A percentile compares a stretch with the other conserved stretches of the same genome.
Evolutionary conservation across 1,139 yeast species (phyloP).

Genomic region (Trichomonascaceae sp.): DNA sequence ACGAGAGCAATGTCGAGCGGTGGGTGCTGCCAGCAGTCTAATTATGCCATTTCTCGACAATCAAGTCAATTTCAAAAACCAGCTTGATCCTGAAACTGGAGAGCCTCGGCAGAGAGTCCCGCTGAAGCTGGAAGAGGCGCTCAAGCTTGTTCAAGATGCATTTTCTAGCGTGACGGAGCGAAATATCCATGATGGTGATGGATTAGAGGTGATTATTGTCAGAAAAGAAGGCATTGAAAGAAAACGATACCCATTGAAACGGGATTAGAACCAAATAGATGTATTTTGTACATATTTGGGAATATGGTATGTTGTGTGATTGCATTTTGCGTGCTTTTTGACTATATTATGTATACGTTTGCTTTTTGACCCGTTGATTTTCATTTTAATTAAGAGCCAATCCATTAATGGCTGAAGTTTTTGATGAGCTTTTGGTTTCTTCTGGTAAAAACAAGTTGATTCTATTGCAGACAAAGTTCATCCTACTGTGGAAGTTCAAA

Average conservation of each 20-base stretch:
- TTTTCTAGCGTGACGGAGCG: slow-evolving; percentile 95
- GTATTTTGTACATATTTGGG: too few species aligned
- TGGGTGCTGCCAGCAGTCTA: slow-evolving; percentile 93
- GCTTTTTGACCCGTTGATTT: background rate
- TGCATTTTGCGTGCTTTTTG: background rate
- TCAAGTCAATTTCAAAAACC: slow-evolving; percentile 94
- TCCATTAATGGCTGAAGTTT: background rate
- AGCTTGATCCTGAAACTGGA: slow-evolving; percentile 67
- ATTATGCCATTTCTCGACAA: slow-evolving; percentile 97
- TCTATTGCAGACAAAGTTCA: background rate
- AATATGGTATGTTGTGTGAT: background rate
- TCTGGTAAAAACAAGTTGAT: background rate
- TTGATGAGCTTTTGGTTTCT: background rate
- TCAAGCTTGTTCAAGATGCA: slow-evolving; percentile 85
- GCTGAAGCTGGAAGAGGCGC: slow-evolving; percentile 74
- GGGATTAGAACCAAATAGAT: slow-evolving; percentile 47
- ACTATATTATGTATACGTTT: background rate
- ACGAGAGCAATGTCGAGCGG: slow-evolving; percentile 95
- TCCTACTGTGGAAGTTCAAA: slow-evolving; percentile 68
- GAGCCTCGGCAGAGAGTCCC: slow-evolving; percentile 56
- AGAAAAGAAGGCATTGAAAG: slow-evolving; percentile 88
- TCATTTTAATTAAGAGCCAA: background rate
- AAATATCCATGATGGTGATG: slow-evolving; percentile 97
- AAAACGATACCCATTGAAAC: slow-evolving; percentile 80
- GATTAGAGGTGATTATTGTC: slow-evolving; percentile 80